Base-by-base conservation (phyloP, 371 early-diverging fungal genomes). In the Phascolomyces articulosus region DNA sequence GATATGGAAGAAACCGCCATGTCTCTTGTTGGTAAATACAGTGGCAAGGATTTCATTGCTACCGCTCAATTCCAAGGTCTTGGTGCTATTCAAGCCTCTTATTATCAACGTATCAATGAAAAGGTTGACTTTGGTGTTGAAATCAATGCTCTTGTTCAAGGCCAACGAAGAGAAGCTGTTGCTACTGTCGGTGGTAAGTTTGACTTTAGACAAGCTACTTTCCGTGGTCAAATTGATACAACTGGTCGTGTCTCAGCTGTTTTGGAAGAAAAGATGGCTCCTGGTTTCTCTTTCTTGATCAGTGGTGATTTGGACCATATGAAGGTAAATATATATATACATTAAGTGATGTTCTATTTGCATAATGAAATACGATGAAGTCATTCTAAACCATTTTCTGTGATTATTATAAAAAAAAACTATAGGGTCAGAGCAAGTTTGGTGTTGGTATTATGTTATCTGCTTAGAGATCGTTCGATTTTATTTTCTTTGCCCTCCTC, bases 281-380 rank as follows among this genome's bases (percentile, higher is more conserved):
- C 96, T 57, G 96, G 96, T 18, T 87, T 98, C 75, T 89, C 92
- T 54, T 93, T 98, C 86, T 78, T 93, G 63, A 83, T 97, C 62
- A 90, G 91, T 51, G 98, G 96, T 64, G 98, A 98, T 76, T 85
- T 98, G 74, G 97, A 98, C 79, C 97, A 98, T 72, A 85, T 93
- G 75, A 96, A 96, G 86, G 91, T 82, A 77, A 62, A 58, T 76
- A 26, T 65, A 74, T 11, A 73, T 62, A 3, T 6, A 6, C 9
- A 31, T 31, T 31, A 6, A 6, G 31, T 31, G 31, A 31, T 31
- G 9, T 6, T 31, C 31, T 31, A 31, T 31, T n/a, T n/a, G n/a
- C n/a, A n/a, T n/a, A n/a, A n/a, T n/a, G n/a, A n/a, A n/a, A n/a
- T n/a, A n/a, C n/a, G n/a, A n/a, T n/a, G n/a, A n/a, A 31, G 34